These are phyloP conservation scores for Citrus maxima DNA, from an alignment of 345 rosid genomes.

Conservation along the genomic window DNA sequence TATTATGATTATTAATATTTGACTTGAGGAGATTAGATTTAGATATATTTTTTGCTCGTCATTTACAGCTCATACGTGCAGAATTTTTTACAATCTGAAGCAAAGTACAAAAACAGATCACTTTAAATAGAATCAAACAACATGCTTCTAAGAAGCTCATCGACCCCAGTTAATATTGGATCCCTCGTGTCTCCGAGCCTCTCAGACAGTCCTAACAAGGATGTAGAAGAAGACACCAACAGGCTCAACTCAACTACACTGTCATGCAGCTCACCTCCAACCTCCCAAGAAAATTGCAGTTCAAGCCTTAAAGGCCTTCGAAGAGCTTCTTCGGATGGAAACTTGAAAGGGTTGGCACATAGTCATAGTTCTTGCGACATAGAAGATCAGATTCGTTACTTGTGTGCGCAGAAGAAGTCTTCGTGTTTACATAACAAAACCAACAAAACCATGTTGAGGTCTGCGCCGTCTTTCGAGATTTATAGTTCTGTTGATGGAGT, in stretches of 20 bases:
- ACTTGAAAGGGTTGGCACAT: slow-evolving; percentile 22
- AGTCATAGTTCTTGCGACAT: slow-evolving; percentile 5
- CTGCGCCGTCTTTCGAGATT: slow-evolving; percentile 53
- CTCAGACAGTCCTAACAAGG: slow-evolving; percentile 19
- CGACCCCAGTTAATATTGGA: slow-evolving; percentile 15
- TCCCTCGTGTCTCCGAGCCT: slow-evolving; percentile 6
- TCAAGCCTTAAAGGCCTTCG: slow-evolving; percentile 10
- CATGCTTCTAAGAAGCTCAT: slow-evolving; percentile 30
- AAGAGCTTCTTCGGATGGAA: slow-evolving; percentile 32
- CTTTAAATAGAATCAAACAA: background rate
- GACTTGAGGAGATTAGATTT: background rate
- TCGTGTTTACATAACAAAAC: background rate
- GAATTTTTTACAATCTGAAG: background rate
- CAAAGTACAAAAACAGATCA: background rate
- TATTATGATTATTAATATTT: background rate
- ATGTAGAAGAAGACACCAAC: background rate
- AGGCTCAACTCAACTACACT: slow-evolving; percentile 8
- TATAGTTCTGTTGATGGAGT: slow-evolving; percentile 29
- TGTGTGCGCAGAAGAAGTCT: slow-evolving; percentile 14
- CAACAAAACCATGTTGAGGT: slow-evolving; percentile 39
- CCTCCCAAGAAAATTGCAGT: background rate
- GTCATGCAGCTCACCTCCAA: slow-evolving; percentile 16
- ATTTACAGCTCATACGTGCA: background rate
- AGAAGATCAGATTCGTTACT: slow-evolving; percentile 15
- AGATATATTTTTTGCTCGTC: background rate